Conservation (phyloP, 345 rosid genomes). For the Salix exigua region DNA sequence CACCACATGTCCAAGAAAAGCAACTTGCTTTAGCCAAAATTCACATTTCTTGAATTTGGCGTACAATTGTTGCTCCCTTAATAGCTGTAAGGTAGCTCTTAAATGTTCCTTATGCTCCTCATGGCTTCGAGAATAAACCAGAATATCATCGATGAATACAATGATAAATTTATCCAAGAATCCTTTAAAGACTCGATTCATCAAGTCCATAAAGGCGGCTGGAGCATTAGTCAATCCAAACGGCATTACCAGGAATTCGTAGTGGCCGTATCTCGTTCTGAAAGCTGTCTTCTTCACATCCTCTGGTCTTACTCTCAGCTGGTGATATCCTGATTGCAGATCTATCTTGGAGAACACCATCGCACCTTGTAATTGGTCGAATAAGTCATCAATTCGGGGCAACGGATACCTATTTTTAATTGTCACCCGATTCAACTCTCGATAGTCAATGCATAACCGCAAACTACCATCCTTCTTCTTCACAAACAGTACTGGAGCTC, state of each 20-base stretch:
- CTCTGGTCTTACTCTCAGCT: neutral
- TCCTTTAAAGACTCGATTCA: neutral
- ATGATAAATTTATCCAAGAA: neutral
- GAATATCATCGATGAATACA: conserved; percentile 2
- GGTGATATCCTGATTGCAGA: neutral
- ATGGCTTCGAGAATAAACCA: neutral
- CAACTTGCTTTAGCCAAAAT: neutral
- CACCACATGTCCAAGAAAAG: no score
- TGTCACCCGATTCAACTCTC: no score
- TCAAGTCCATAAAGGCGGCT: neutral
- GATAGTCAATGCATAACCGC: no score
- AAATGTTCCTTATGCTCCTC: neutral
- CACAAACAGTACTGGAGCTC: no score
- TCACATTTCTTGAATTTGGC: neutral
- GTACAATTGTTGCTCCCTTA: neutral
- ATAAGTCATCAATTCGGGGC: neutral
- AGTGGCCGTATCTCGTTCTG: neutral
- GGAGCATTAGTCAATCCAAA: no score
- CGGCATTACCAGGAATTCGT: neutral
- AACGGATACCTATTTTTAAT: neutral
- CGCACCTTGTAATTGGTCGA: neutral
- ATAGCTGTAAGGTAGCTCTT: neutral
- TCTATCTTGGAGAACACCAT: neutral
- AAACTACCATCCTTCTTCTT: no score
- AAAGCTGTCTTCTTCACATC: neutral